A percentile compares a stretch with the other conserved stretches of the same genome.
Evolutionary conservation across 345 rosid species (phyloP).

Genomic region (Boechera retrofracta): DNA sequence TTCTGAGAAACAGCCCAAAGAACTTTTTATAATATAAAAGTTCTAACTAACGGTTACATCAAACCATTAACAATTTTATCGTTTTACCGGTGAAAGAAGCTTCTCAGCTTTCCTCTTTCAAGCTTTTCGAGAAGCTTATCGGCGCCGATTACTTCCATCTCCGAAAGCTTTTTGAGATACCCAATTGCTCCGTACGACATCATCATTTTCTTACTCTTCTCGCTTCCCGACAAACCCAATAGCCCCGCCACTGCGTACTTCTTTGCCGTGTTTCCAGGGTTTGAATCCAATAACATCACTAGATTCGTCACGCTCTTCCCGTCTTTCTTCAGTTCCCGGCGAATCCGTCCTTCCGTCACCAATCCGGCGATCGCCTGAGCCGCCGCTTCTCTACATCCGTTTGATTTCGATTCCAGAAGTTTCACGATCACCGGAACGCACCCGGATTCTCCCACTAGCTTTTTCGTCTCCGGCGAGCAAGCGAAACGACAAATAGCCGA

Average conservation of each 20-base stretch:
- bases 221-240: slow-evolving; percentile 64
- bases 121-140: slow-evolving; percentile 81
- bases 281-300: slow-evolving; percentile 83
- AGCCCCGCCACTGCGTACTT: slow-evolving; percentile 84
- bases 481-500: slow-evolving; percentile 70
- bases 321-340: slow-evolving; percentile 65
- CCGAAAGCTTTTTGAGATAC: slow-evolving; percentile 85
- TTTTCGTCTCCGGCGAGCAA: slow-evolving; percentile 69
- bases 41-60: too few relatives aligned
- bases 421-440: slow-evolving; percentile 68
- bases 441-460: slow-evolving; percentile 75
- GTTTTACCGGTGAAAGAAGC: slow-evolving; percentile 56
- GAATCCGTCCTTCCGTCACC: slow-evolving; percentile 59
- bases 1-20: not conserved
- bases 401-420: slow-evolving; percentile 80
- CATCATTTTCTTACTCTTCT: slow-evolving; percentile 89
- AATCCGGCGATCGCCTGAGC: slow-evolving; percentile 81
- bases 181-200: slow-evolving; percentile 94
- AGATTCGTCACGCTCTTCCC: slow-evolving; percentile 78
- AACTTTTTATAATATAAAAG: too few relatives aligned
- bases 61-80: not conserved
- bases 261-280: slow-evolving; percentile 84
- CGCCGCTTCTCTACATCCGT: slow-evolving; percentile 69
- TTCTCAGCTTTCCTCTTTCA: slow-evolving; percentile 72
- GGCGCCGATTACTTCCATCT: slow-evolving; percentile 85